Evolutionary conservation across 257 asterid species (phyloP), one percentile per base, ranked within the genome.

Genomic region (Paulownia fortunei): DNA sequence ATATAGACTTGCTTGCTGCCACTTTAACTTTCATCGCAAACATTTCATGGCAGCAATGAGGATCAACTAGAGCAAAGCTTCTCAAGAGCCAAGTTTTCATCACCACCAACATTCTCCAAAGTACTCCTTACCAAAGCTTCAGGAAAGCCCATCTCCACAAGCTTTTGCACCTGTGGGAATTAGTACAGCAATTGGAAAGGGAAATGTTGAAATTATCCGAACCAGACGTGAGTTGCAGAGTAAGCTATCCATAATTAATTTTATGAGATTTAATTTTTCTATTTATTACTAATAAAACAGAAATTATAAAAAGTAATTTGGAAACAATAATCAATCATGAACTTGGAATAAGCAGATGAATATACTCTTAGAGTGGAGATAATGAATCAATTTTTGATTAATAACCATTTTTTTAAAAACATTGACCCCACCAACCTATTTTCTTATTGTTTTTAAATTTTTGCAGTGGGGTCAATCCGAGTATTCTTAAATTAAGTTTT

Each of bases 91-190:
- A 89, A 55, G 81, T 95, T 95, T 80, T 95, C 99, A 72, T 95
- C 98, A 12, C 97, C 94, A 3, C 91, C 94, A 10, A 88, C 97
- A n/a, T 88, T 87, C 77, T 88, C 96, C 64, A 95, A 78, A 12
- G 92, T 54, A 80, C 85, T 93, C 85, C 97, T 84, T 21, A 86
- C 97, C 73, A 60, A 37, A 71, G 82, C 92, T 87, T 93, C 98
- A 52, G 93, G 81, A 81, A 95, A 95, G 9, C 99, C 99, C 99
- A 95, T 95, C 86, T 95, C 99, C 85, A 93, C 92, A 26, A 95
- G 97, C 86, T 84, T 93, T 67, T 89, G 91, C 81, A 95, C 95
- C 98, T 93, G 92, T 16, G n/a, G 12, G 73, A 81, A 61, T 73
- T 54, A 79, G 16, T 12, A 62, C 37, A 13, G 36, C 58, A 44